phyloP scores from a whole-genome alignment of 768 basidiomycete genomes.

The Kondoa malvinella region DNA sequence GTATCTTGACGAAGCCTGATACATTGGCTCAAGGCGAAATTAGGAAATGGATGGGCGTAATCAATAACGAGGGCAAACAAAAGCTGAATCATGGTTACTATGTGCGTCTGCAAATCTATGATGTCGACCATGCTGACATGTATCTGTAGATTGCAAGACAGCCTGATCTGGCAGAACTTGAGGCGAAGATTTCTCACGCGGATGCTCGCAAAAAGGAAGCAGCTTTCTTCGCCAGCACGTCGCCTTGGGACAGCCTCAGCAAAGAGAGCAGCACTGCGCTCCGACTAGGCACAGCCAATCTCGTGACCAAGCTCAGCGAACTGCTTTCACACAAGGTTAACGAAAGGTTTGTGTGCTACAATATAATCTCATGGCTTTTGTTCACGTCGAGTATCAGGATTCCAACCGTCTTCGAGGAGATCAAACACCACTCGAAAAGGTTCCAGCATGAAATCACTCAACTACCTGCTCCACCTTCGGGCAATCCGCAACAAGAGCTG shows the following conservation, averaged over 20 bases:
- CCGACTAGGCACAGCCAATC: background rate
- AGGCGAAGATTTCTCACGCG: background rate
- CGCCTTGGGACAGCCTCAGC: background rate
- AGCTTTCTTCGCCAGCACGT: background rate
- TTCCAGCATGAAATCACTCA: background rate
- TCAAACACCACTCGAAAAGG: background rate
- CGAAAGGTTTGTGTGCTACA: background rate
- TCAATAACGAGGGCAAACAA: background rate
- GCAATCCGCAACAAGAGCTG: background rate
- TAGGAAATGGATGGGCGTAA: background rate
- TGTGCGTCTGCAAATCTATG: background rate
- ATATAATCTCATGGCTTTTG: background rate
- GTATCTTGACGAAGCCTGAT: background rate
- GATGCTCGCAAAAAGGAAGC: background rate
- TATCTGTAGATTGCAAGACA: background rate
- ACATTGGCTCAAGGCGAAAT: background rate
- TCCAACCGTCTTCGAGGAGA: background rate
- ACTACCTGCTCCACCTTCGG: background rate
- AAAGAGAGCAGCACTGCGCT: background rate
- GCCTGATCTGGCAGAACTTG: background rate
- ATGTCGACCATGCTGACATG: background rate
- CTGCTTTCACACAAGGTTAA: background rate
- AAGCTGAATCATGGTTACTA: background rate
- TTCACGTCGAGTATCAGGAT: background rate
- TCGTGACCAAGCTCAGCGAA: background rate